Evolutionary conservation across 108 stramenopile genomes (phyloP).

Genomic region (Ochromonas danica): DNA sequence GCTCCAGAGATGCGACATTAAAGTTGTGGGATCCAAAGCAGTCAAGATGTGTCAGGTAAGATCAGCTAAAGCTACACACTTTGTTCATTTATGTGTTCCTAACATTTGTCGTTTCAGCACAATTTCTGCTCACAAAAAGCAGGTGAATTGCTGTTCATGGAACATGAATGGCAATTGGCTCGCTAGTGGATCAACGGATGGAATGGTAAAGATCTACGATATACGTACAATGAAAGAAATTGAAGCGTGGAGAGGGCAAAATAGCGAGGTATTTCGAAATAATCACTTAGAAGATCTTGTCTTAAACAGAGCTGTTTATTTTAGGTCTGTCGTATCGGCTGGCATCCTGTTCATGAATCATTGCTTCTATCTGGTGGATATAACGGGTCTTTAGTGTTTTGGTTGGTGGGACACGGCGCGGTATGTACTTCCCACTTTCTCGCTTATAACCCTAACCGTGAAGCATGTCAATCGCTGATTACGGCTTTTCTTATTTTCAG

Average conservation of each 20-base stretch:
- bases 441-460: background rate
- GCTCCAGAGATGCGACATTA: background rate
- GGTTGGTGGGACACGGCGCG: background rate
- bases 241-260: constrained; percentile 22
- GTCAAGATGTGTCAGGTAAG: constrained; percentile 4
- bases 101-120: background rate
- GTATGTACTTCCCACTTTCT: background rate
- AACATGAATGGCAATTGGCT: constrained; percentile 30
- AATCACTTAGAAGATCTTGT: too few relatives aligned
- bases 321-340: constrained; percentile 1
- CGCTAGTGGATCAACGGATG: constrained; percentile 28
- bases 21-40: constrained; percentile 27
- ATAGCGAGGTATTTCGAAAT: constrained; percentile 20
- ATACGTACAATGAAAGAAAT: constrained; percentile 26
- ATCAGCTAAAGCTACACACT: background rate
- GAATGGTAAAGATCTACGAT: constrained; percentile 28
- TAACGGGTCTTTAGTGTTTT: constrained; percentile 23
- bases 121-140: constrained; percentile 20
- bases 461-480: background rate
- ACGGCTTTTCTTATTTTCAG: constrained; percentile 10
- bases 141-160: constrained; percentile 28
- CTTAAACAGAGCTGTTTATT: background rate
- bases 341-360: constrained; percentile 37
- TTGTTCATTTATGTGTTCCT: background rate
- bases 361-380: constrained; percentile 26